These are phyloP conservation scores for Corchorus capsularis DNA, from an alignment of 345 rosid genomes.

Conservation along the genomic window DNA sequence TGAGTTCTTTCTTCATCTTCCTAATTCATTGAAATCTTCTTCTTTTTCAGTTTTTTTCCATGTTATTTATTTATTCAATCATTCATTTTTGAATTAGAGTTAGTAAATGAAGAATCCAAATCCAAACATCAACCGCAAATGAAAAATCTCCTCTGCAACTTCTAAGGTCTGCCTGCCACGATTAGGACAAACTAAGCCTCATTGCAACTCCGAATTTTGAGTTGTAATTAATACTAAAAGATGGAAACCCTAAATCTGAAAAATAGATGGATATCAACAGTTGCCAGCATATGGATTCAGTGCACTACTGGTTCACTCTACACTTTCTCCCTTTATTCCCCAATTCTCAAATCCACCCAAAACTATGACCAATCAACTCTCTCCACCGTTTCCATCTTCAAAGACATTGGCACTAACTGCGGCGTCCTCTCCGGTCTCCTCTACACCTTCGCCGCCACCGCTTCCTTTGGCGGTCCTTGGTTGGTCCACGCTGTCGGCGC, in stretches of 20 bases:
- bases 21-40: no score
- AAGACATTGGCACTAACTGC: conserved; percentile 66
- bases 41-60: no score
- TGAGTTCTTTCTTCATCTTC: no score
- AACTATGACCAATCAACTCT: conserved; percentile 73
- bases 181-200: no score
- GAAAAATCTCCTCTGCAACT: no score
- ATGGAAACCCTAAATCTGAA: conserved; percentile 23
- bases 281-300: conserved; percentile 82
- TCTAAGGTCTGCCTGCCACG: no score
- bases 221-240: no score
- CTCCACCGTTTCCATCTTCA: conserved; percentile 69
- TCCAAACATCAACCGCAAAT: no score
- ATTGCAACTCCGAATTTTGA: no score
- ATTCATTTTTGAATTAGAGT: no score
- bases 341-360: conserved; percentile 61
- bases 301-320: conserved; percentile 61
- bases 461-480: conserved; percentile 55
- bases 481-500: conserved; percentile 59
- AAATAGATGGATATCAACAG: conserved; percentile 59
- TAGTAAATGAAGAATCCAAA: no score
- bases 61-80: no score
- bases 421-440: conserved; percentile 68
- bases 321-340: conserved; percentile 73
- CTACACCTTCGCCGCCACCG: conserved; percentile 39